phyloP scores from a whole-genome alignment of 2,329 filamentous ascomycete species.

The Aspergillus thermomutatus region DNA sequence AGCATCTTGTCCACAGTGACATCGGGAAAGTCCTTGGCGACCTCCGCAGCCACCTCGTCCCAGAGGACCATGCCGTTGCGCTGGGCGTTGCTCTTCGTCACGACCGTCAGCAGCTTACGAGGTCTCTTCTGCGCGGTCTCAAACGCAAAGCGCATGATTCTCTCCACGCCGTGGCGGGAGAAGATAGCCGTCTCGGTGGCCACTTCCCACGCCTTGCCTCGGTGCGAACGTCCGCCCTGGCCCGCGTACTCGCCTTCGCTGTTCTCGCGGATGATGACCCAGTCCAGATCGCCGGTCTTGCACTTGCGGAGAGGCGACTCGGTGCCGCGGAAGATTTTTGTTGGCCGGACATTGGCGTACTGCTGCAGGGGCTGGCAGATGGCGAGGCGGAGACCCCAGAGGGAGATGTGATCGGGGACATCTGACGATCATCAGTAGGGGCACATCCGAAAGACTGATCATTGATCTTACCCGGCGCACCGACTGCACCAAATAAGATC shows the following conservation, averaged over 20 bases:
- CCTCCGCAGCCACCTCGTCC: conserved; percentile 59
- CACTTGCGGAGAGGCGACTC: conserved; percentile 54
- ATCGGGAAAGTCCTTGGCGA: conserved; percentile 58
- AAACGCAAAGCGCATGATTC: conserved; percentile 63
- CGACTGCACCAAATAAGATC: conserved; percentile 67
- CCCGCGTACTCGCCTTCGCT: conserved; percentile 65
- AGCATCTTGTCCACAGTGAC: conserved; percentile 64
- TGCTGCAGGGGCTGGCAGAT: conserved; percentile 67
- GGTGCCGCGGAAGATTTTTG: conserved; percentile 59
- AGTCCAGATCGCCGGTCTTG: conserved; percentile 59
- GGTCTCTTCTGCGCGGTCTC: conserved; percentile 57
- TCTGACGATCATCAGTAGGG: conserved; percentile 30
- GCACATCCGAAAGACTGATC: not conserved
- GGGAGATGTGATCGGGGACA: conserved; percentile 64
- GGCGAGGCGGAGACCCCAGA: conserved; percentile 65
- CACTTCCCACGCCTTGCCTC: conserved; percentile 56
- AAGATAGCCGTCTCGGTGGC: conserved; percentile 64
- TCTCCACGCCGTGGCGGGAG: conserved; percentile 57
- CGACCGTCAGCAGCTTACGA: conserved; percentile 58
- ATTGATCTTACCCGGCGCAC: conserved; percentile 49
- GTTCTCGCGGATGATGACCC: conserved; percentile 66
- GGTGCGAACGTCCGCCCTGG: conserved; percentile 61
- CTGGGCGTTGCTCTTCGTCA: conserved; percentile 65
- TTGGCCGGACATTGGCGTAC: conserved; percentile 66
- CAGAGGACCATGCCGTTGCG: conserved; percentile 66